Conservation (phyloP, 2,329 filamentous ascomycete species). For the Colletotrichum sp. region DNA sequence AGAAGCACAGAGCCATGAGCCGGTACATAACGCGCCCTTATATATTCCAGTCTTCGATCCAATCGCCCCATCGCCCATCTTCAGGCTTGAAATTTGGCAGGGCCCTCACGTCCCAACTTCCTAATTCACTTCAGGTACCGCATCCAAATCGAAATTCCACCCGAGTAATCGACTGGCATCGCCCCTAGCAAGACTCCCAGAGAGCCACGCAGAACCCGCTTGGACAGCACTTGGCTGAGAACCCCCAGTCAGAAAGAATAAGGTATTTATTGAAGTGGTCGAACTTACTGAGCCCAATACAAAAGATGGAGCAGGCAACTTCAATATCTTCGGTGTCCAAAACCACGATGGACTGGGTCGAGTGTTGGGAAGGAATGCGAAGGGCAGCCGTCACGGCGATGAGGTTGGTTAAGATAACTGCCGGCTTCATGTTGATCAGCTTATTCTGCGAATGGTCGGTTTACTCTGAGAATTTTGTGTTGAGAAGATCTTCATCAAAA, state of each 20-base stretch:
- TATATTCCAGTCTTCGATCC: neutral
- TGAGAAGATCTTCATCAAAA: neutral
- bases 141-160: neutral
- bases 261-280: accelerated
- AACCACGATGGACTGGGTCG: neutral
- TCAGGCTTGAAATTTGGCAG: neutral
- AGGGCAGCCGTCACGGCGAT: neutral
- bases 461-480: accelerated
- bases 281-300: neutral
- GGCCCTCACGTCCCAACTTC: neutral
- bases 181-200: neutral
- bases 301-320: neutral
- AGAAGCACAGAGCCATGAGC: neutral
- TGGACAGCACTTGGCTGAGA: neutral
- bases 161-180: neutral
- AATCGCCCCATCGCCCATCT: neutral
- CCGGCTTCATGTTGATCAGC: neutral
- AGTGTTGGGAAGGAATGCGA: neutral
- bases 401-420: neutral
- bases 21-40: neutral
- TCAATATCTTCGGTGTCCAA: neutral
- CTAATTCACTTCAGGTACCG: neutral
- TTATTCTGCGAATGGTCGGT: accelerated
- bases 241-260: neutral
- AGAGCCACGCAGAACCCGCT: neutral